Conservation (phyloP, 306 rosid genomes). For the Sicyos edulis region DNA sequence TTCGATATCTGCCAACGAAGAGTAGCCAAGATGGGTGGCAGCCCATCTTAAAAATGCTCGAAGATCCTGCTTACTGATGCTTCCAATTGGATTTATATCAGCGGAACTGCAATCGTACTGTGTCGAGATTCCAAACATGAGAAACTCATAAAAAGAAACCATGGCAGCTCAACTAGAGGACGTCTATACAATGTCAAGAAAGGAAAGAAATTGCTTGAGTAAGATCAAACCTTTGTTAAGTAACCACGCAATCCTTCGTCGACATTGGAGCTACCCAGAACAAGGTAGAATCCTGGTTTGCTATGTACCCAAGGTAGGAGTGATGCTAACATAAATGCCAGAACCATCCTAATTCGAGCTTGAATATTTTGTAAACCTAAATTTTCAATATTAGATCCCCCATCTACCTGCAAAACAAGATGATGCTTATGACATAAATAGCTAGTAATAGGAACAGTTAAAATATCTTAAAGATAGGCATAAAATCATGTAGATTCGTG, state of each 20-base stretch:
- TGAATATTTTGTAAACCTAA: slow-evolving; percentile 89
- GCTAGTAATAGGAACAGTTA: too few relatives aligned
- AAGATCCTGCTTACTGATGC: slow-evolving; percentile 88
- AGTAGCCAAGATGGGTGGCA: slow-evolving; percentile 72
- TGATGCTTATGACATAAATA: too few relatives aligned
- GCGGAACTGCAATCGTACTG: slow-evolving; percentile 97
- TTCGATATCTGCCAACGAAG: slow-evolving; percentile 78
- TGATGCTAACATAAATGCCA: slow-evolving; percentile 94
- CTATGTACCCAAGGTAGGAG: slow-evolving; percentile 96
- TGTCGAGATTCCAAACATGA: slow-evolving; percentile 22
- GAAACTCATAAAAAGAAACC: not conserved
- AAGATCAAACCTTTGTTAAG: slow-evolving; percentile 64
- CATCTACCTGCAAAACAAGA: slow-evolving; percentile 54
- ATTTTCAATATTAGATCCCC: slow-evolving; percentile 83
- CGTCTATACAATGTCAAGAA: too few relatives aligned
- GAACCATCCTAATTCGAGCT: slow-evolving; percentile 90
- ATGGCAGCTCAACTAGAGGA: not conserved
- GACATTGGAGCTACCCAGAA: slow-evolving; percentile 87
- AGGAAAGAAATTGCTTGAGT: slow-evolving; percentile 4
- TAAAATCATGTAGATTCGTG: too few relatives aligned
- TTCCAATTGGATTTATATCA: slow-evolving; percentile 90
- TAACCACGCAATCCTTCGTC: slow-evolving; percentile 92
- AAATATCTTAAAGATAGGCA: too few relatives aligned
- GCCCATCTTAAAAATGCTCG: slow-evolving; percentile 86
- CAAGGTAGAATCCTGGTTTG: slow-evolving; percentile 86